A percentile compares a stretch with the other conserved stretches of the same genome.
phyloP scores from a whole-genome alignment of 2,329 filamentous ascomycete species.

The Cyphellophora europaea region DNA sequence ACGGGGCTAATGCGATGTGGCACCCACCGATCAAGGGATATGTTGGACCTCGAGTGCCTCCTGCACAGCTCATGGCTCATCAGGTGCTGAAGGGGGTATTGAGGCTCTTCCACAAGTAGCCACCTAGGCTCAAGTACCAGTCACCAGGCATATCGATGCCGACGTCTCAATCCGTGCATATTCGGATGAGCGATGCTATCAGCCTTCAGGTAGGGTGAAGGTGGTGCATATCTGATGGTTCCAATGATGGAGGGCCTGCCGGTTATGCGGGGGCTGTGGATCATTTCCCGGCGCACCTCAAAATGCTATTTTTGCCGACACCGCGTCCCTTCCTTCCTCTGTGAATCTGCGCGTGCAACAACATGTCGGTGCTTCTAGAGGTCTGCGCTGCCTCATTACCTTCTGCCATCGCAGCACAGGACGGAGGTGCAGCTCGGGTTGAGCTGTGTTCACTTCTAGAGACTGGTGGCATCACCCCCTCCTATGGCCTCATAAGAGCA shows the following conservation, averaged over 20 bases:
- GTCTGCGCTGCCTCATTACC: not conserved
- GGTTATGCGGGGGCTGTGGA: too few relatives aligned
- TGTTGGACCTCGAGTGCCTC: slow-evolving; percentile 7
- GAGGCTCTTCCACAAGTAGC: slow-evolving; percentile 7
- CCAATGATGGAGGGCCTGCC: too few relatives aligned
- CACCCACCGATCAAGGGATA: slow-evolving; percentile 9
- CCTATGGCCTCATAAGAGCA: slow-evolving; percentile 19
- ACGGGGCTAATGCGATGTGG: slow-evolving; percentile 12
- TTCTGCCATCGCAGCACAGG: slow-evolving; percentile 34
- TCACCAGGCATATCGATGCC: too few relatives aligned
- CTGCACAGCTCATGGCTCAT: slow-evolving; percentile 10
- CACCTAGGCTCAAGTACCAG: too few relatives aligned
- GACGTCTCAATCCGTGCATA: too few relatives aligned
- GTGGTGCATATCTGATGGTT: too few relatives aligned
- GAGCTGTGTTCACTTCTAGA: slow-evolving; percentile 38
- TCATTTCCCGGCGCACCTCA: too few relatives aligned
- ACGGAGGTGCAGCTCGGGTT: slow-evolving; percentile 39
- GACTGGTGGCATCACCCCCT: slow-evolving; percentile 34
- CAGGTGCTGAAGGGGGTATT: slow-evolving; percentile 8
- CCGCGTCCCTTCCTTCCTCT: too few relatives aligned
- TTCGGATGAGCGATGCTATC: too few relatives aligned
- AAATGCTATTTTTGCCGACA: too few relatives aligned
- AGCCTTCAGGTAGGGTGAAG: too few relatives aligned
- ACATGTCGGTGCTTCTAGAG: not conserved
- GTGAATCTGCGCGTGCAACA: too few relatives aligned